These are phyloP conservation scores for Phytophthora nicotianae DNA, from an alignment of 352 stramenopile genomes.

Conservation along the genomic window DNA sequence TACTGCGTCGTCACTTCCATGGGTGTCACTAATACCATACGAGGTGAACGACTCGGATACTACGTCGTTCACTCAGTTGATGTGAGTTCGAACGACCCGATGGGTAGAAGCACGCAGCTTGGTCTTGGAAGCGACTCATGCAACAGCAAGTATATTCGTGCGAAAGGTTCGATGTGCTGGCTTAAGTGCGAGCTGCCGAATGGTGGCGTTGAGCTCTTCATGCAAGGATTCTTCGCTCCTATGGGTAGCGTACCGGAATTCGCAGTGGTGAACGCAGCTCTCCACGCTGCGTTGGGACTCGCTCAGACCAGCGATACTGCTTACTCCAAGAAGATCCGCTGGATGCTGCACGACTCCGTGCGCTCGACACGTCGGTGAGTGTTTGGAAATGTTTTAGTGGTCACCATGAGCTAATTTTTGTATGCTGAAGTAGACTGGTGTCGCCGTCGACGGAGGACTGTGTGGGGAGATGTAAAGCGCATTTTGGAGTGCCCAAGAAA, in stretches of 20 bases:
- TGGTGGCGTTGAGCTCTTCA: constrained; percentile 42
- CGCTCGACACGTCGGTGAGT: constrained; percentile 31
- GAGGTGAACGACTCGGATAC: constrained; percentile 45
- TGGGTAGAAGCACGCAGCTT: constrained; percentile 26
- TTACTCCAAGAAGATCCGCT: constrained; percentile 51
- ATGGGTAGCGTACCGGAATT: constrained; percentile 41
- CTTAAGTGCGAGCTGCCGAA: constrained; percentile 48
- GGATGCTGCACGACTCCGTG: constrained; percentile 50
- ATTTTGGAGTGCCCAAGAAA: constrained; percentile 37
- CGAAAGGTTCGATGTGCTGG: constrained; percentile 45
- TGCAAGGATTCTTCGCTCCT: constrained; percentile 46
- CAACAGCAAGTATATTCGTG: constrained; percentile 29
- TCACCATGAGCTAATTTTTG: constrained; percentile 1
- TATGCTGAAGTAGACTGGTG: constrained; percentile 11
- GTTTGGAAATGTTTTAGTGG: neutral
- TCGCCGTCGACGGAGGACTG: constrained; percentile 30
- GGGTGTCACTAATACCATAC: constrained; percentile 27
- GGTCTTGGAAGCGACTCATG: constrained; percentile 4
- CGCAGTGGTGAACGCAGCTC: constrained; percentile 30
- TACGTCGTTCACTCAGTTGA: constrained; percentile 50
- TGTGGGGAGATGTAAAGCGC: constrained; percentile 38
- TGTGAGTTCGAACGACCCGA: constrained; percentile 24
- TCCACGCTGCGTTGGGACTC: constrained; percentile 29
- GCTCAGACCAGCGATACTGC: constrained; percentile 42
- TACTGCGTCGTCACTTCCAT: constrained; percentile 41